phyloP scores from a whole-genome alignment of 2,329 filamentous ascomycete species.

The Beauveria bassiana region DNA sequence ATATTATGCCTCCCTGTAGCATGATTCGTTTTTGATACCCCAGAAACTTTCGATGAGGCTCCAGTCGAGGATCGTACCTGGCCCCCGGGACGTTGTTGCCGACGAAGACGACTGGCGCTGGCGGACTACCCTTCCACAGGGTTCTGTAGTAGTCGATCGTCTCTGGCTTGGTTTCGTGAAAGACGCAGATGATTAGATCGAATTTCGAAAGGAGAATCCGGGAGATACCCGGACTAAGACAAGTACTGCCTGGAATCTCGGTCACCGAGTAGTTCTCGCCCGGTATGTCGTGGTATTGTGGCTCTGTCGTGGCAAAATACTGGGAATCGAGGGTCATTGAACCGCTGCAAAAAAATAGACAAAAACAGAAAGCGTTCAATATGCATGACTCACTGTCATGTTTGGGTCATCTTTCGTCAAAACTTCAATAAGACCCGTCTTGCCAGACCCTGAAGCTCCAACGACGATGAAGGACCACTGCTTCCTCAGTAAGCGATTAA shows the following conservation, averaged over 20 bases:
- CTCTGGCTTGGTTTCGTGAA: background rate
- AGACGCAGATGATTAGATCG: background rate
- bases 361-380: background rate
- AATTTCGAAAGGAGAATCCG: background rate
- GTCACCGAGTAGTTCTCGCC: background rate
- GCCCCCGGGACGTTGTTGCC: background rate
- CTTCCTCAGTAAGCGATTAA: background rate
- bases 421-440: background rate
- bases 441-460: background rate
- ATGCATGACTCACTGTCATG: background rate
- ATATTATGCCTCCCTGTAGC: background rate
- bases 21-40: too few relatives aligned
- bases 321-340: background rate
- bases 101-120: background rate
- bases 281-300: background rate
- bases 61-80: background rate
- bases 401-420: background rate
- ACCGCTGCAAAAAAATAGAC: background rate
- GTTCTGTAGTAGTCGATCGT: background rate
- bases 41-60: too few relatives aligned
- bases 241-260: background rate
- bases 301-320: background rate
- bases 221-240: background rate
- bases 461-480: background rate
- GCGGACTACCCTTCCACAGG: background rate